Conservation (phyloP, 768 basidiomycete species). For the Amanita pseudoporphyria region DNA sequence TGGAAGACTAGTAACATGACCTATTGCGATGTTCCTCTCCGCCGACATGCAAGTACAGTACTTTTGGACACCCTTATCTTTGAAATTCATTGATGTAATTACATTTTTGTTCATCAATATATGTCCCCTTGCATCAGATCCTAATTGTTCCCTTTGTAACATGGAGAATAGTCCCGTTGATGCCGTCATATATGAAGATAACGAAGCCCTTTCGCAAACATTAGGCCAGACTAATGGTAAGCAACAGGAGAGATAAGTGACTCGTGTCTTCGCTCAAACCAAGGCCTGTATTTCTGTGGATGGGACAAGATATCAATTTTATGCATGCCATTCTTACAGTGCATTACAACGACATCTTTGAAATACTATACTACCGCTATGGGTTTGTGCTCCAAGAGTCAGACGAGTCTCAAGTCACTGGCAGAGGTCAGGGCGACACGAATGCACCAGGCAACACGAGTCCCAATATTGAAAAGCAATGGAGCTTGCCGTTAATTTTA, state of each 20-base stretch:
- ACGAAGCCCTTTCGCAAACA: no score
- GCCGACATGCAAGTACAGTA: not conserved
- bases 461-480: not conserved
- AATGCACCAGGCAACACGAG: no score
- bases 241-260: not conserved
- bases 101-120: not conserved
- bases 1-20: not conserved
- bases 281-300: not conserved
- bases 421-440: not conserved
- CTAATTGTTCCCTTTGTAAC: no score
- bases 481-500: not conserved
- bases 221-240: no score
- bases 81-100: no score
- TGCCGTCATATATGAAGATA: no score
- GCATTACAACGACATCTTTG: not conserved
- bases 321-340: not conserved
- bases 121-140: not conserved
- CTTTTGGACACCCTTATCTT: no score
- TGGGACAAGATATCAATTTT: not conserved
- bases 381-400: not conserved
- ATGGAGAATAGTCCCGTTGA: not conserved
- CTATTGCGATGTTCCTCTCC: not conserved
- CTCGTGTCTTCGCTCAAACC: not conserved
- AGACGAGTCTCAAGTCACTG: not conserved
- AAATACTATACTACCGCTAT: slow-evolving; percentile 1